phyloP scores from a whole-genome alignment of 768 basidiomycete species.

The Tylopilus intermedius region DNA sequence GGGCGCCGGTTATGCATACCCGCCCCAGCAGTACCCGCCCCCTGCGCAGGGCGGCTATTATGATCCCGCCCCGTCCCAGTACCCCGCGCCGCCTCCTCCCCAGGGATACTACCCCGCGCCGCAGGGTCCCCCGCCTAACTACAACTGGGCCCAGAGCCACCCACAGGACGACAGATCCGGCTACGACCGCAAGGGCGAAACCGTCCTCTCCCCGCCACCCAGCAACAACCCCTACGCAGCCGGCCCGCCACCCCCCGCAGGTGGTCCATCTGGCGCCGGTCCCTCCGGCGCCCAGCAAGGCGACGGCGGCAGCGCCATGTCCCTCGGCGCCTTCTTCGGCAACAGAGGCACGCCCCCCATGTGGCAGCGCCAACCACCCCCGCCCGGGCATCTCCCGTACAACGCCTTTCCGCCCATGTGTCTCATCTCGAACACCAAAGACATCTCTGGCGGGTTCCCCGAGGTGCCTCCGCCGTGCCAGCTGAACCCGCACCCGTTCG shows the following conservation, averaged over 20 bases:
- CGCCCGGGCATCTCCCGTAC: constrained; percentile 9
- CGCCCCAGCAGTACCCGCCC: too few species aligned
- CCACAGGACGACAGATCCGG: background rate
- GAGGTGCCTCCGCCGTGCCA: constrained; percentile 37
- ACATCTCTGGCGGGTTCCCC: constrained; percentile 42
- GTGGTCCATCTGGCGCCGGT: too few species aligned
- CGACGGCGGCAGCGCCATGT: constrained; percentile 2
- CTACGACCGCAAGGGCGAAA: background rate
- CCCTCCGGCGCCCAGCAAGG: background rate
- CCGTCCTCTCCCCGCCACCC: background rate
- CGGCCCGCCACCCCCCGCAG: background rate
- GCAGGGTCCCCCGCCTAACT: constrained; percentile 12
- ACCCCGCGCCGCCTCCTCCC: too few species aligned
- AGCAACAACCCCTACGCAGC: background rate
- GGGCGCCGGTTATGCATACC: background rate
- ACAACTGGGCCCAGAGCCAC: constrained; percentile 7
- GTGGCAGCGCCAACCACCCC: constrained; percentile 23
- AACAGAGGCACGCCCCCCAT: constrained; percentile 21
- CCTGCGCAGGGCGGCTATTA: too few species aligned
- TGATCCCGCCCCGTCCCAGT: too few species aligned
- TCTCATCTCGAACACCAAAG: constrained; percentile 22
- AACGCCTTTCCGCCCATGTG: constrained; percentile 28
- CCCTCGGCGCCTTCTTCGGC: constrained; percentile 26
- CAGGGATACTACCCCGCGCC: too few species aligned
- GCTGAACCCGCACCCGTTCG: constrained; percentile 44